Evolutionary conservation across 2,329 filamentous ascomycete genomes (phyloP), one percentile per base, ranked within the genome.

Genomic region (Xylariaceae sp.): DNA sequence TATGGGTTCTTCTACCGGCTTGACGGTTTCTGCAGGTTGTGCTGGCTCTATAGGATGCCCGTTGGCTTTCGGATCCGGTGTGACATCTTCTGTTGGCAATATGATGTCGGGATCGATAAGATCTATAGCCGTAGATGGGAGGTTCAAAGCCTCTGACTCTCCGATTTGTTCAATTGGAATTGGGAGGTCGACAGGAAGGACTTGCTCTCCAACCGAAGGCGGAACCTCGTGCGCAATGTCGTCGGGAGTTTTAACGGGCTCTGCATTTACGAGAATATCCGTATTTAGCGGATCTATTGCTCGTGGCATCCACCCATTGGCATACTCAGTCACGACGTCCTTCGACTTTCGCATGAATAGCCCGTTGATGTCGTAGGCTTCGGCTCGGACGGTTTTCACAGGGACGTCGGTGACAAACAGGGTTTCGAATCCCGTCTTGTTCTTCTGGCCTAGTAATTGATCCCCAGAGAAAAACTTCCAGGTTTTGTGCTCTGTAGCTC

Each of bases 341-440:
- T 31, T 34, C 12, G 49, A 51, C 14, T 43, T 51, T 6, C 49
- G 43, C 22, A 51, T n/a, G 28, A 17, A 44, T n/a, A 41, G 19
- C 31, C 49, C 49, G 39, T 39, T 43, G 13, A 6, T 16, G 39
- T 51, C 49, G 16, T 36, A 51, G 13, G 49, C 49, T 11, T 42
- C 49, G 13, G 41, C 49, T 5, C 49, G 44, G 40, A 51, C 40
- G 6, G 22, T 39, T 6, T 7, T n/a, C 4, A 22, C 22, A 39
- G 18, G 14, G 3, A 16, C 14, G 22, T 39, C 36, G 16, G 49
- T 51, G 16, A 51, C 49, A n/a, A 51, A 51, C 6, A 47, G 38
- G 10, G 49, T 51, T 44, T 51, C 49, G 18, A 51, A 51, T 40
- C 49, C 44, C 10, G 49, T 51, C n/a, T 31, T 42, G 39, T 51